phyloP scores from a whole-genome alignment of 2,329 filamentous ascomycete species.

The Pyrenochaeta sp. region DNA sequence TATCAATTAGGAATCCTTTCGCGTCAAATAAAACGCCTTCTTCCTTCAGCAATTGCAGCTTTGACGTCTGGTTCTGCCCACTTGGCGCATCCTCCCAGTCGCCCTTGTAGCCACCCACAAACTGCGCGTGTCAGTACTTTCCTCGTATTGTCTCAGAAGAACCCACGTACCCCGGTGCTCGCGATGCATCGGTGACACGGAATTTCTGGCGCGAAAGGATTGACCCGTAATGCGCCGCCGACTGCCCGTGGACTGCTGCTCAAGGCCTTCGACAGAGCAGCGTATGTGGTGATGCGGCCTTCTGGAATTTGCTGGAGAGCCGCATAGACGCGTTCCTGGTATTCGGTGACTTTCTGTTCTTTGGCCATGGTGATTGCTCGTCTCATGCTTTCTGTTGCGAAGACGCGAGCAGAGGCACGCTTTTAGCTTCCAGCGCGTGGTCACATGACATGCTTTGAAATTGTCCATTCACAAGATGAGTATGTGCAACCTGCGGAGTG shows the following conservation, averaged over 20 bases:
- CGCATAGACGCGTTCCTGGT: conserved; percentile 65
- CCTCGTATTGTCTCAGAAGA: background rate
- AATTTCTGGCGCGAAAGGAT: conserved; percentile 82
- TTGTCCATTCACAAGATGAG: conserved; percentile 30
- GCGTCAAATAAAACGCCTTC: conserved; percentile 72
- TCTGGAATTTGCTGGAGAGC: conserved; percentile 78
- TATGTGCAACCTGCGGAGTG: background rate
- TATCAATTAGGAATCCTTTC: conserved; percentile 65
- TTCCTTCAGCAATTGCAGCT: conserved; percentile 65
- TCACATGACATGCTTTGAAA: conserved; percentile 45
- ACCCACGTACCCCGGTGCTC: conserved; percentile 65
- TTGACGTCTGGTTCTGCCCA: conserved; percentile 69
- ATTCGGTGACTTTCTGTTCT: conserved; percentile 41
- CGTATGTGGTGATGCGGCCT: conserved; percentile 81
- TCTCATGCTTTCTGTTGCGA: background rate
- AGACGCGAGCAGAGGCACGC: conserved; percentile 6
- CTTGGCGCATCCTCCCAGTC: conserved; percentile 68
- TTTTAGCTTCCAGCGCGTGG: conserved; percentile 24
- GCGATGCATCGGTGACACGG: conserved; percentile 85
- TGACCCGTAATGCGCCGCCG: conserved; percentile 76
- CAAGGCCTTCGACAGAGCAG: conserved; percentile 71
- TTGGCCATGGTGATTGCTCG: conserved; percentile 20
- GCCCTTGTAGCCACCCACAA: conserved; percentile 74
- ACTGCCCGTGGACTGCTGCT: conserved; percentile 77
- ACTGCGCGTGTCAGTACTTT: conserved; percentile 25